Evolutionary conservation across 371 early-diverging fungal genomes (phyloP), one percentile per base, ranked within the genome.

Genomic region (Apophysomyces sp.): DNA sequence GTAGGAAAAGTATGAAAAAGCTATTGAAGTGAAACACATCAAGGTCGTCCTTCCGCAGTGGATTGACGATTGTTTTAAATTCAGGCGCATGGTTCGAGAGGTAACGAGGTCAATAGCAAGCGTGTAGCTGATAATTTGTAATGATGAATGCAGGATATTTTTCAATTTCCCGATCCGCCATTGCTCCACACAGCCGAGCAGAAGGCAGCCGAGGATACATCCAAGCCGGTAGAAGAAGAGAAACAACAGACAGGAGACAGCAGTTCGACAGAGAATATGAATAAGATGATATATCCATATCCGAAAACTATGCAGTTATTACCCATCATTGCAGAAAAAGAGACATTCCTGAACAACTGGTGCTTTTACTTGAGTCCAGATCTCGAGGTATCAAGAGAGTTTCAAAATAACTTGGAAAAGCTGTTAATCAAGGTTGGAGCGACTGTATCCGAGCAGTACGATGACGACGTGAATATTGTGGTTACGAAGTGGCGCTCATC

Each of bases 1-100:
- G 5, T 64, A 83, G 83, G 62, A 61, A 32, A 81, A 82, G 40
- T 88, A 86, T 62, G 77, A 80, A 28, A 74, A 77, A 52, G 80
- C 71, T 1, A 72, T 76, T 31, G 65, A 80, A 49, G 71, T 78
- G 28, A 51, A 79, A 55, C 76, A 74, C 6, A 85, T 89, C 39
- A 83, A 75, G 40, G 68, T 87, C 2, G 82, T 95, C 4, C 72
- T 91, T 13, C 92, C 94, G 7, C 92, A 92, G 57, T 95, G 89
- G 86, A 77, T 94, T 57, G 88, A 92, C 61, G 86, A 86, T 49
- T 89, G 92, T 66, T 69, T 91, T 30, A 84, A 86, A 32, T 60
- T 89, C 27, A 70, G 75, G 39, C 67, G 81, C 18, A 57, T 58
- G 11, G 66, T 91, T 27, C 76, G 77, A 0, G 85, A 84, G 63